These are phyloP conservation scores for Fusarium torulosum DNA, from an alignment of 2,329 filamentous ascomycete genomes.

Conservation along the genomic window DNA sequence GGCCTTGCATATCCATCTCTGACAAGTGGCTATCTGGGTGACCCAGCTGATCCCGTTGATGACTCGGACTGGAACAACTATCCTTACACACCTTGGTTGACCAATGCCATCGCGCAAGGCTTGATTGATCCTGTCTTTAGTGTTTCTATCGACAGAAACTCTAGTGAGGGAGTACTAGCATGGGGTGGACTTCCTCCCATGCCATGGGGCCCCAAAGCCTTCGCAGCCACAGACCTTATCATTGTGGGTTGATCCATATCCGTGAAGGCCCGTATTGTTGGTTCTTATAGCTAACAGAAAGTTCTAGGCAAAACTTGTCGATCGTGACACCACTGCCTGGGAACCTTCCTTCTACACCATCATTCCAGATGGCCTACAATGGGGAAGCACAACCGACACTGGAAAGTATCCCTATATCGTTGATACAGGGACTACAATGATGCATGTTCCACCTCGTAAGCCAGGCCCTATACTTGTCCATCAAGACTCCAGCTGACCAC, in stretches of 20 bases:
- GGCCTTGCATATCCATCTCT: slow-evolving; percentile 65
- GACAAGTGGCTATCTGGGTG: slow-evolving; percentile 62
- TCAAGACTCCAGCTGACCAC: neutral
- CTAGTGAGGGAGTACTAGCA: slow-evolving; percentile 59
- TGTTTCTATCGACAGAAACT: slow-evolving; percentile 62
- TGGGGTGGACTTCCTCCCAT: slow-evolving; percentile 62
- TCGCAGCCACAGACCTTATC: slow-evolving; percentile 58
- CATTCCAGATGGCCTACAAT: slow-evolving; percentile 62
- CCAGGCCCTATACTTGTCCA: neutral
- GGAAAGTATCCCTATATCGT: slow-evolving; percentile 64
- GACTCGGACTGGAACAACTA: slow-evolving; percentile 55
- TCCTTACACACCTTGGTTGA: slow-evolving; percentile 63
- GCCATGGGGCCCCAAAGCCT: slow-evolving; percentile 47
- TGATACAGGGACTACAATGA: slow-evolving; percentile 65
- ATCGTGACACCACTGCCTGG: slow-evolving; percentile 55
- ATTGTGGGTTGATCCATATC: slow-evolving; percentile 54
- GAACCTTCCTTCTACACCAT: slow-evolving; percentile 67
- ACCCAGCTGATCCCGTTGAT: slow-evolving; percentile 53
- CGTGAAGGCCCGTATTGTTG: no score
- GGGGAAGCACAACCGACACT: slow-evolving; percentile 57
- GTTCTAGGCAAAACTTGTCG: slow-evolving; percentile 59
- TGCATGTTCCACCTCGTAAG: slow-evolving; percentile 63
- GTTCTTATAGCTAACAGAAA: slow-evolving; percentile 4
- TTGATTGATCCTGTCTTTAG: slow-evolving; percentile 61
- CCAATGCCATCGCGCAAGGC: slow-evolving; percentile 62